Evolutionary conservation across 495 filamentous ascomycete genomes (phyloP), one percentile per base, ranked within the genome.

Genomic region (Lepidopterella palustris): DNA sequence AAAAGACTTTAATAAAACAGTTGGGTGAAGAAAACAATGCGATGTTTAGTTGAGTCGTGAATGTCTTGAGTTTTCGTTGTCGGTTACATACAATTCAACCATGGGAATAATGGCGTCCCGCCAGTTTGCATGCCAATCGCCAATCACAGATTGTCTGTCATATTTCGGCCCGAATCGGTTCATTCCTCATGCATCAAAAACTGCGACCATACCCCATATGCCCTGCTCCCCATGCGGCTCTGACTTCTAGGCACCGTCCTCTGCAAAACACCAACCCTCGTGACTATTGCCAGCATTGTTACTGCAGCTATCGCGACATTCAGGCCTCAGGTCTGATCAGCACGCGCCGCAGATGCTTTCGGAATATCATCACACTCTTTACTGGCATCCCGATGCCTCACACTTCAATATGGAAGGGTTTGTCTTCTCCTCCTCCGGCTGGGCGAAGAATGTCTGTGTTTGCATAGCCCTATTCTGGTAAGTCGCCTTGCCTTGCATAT

Each of bases 391-490:
- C 27, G 21, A 62, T 53, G 58, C 58, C 50, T 45, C 58, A 48
- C 58, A 35, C 59, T 53, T 63, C 64, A 63, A 59, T 58, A 68
- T 68, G 65, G 65, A 68, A 50, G 53, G 53, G 2, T 50, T 66
- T 47, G 58, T 60, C 45, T 63, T 58, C 50, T 45, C 57, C 48
- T 63, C 63, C 15, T 61, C 66, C 8, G 62, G 55, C 31, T 66
- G 63, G 66, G 59, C 68, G 26, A 67, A 64, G 49, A 70, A 62
- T 26, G 53, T 57, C 31, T 70, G 61, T 49, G 55, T 65, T 35
- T 53, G 62, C 49, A 59, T 53, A 10, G 67, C 67, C 13, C 55
- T 70, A 10, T 59, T 67, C 49, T 70, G 67, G 67, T 69, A 31
- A 21, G 66, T 56, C n/a, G 11, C 9, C 8, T 15, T n/a, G 6